Base-by-base conservation (phyloP, 495 filamentous ascomycete species). In the Bryoglossum gracile region DNA sequence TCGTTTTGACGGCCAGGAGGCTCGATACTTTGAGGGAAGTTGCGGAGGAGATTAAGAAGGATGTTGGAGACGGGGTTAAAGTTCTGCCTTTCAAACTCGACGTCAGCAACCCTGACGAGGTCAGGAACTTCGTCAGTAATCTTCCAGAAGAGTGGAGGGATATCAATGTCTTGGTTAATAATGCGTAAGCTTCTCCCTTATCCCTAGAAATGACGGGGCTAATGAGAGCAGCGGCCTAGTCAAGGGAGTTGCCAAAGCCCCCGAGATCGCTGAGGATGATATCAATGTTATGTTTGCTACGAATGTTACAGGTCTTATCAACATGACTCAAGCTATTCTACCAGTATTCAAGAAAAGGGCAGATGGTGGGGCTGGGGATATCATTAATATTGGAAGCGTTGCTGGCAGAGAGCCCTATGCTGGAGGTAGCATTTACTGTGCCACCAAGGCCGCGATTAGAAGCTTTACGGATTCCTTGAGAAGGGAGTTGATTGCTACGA, bases 301-400 rank as follows among this genome's bases (percentile, higher is more conserved):
- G 43, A 98, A 98, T 66, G 90, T 96, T 40, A 89, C 81, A 2
- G 92, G 92, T 14, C 73, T 98, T 18, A 94, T 98, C 70, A 86
- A 89, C 73, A 92, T 98, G 87, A 97, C 92, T 5, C 92, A 98
- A 72, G 87, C 86, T 23, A 69, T 95, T 39, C 75, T 98, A 16
- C 78, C 83, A 16, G 82, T 89, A 64, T 94, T 89, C 76, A 83
- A 89, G 71, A 76, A 81, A 61, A 81, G 88, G 32, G 66, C 73
- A 11, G 79, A 90, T 33, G 87, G 87, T 42, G 90, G 89, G 44
- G 69, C 72, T 23, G 92, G 92, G 51, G 92, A 98, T 60, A 90
- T 98, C 61, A 94, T 98, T 66, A 97, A 96, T 67, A 86, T 98
- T 61, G 92, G 92, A 46, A 90, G 84, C 58, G 92, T 98, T 62